phyloP scores from a whole-genome alignment of 225 moss, liverwort and hornwort species.

The Straminergon stramineum region DNA sequence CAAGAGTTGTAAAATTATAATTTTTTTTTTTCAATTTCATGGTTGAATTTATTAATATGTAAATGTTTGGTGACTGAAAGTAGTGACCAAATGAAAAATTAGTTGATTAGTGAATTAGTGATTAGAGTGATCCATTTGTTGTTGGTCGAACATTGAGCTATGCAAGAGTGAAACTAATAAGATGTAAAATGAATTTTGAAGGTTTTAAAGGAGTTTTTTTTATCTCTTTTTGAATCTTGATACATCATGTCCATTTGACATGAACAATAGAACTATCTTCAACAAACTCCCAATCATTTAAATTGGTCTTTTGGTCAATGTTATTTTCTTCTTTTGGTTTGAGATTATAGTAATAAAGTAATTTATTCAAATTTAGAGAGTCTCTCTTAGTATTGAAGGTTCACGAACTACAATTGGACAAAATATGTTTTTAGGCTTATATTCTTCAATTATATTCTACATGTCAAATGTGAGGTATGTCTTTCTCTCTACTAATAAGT shows the following conservation, averaged over 20 bases:
- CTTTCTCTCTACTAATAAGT: background rate
- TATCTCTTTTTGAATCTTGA: background rate
- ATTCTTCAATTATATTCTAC: background rate
- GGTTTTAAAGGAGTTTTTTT: background rate
- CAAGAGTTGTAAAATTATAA: background rate
- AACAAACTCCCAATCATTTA: background rate
- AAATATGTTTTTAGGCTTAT: background rate
- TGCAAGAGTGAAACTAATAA: background rate
- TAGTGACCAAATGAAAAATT: background rate
- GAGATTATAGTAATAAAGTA: background rate
- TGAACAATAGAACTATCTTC: background rate
- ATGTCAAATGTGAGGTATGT: background rate
- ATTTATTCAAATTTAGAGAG: background rate
- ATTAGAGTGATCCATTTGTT: background rate
- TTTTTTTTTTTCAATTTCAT: background rate
- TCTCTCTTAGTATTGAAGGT: accelerated
- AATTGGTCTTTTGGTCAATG: background rate
- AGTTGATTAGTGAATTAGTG: background rate
- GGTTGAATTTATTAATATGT: background rate
- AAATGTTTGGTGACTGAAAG: background rate
- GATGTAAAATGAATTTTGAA: background rate
- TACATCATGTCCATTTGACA: background rate
- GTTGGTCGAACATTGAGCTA: too few relatives aligned
- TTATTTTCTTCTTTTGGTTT: background rate
- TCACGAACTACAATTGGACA: background rate